These are phyloP conservation scores for Arthroderma sp. DNA, from an alignment of 2,329 filamentous ascomycete genomes.

Conservation along the genomic window DNA sequence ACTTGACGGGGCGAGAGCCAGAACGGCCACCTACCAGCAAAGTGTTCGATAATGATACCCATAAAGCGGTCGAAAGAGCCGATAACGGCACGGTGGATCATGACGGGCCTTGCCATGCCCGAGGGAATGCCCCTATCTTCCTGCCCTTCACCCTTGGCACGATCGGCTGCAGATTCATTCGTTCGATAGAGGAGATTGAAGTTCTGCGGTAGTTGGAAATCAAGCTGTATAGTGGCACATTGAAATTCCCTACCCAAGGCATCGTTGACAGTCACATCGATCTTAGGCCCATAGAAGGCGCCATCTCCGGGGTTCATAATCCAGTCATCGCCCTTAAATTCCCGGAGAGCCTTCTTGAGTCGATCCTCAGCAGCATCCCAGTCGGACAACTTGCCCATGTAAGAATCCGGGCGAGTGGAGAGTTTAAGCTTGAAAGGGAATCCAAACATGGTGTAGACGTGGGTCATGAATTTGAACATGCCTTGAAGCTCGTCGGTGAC, in stretches of 20 bases:
- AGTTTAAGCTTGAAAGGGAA: constrained; percentile 91
- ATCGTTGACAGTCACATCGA: constrained; percentile 89
- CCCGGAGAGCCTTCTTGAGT: constrained; percentile 63
- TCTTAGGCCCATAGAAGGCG: constrained; percentile 97
- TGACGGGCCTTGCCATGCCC: constrained; percentile 37
- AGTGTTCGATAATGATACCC: constrained; percentile 38
- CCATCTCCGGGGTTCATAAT: constrained; percentile 88
- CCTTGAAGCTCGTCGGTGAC: constrained; percentile 61
- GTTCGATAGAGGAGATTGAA: constrained; percentile 83
- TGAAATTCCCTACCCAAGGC: constrained; percentile 73
- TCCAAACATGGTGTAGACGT: constrained; percentile 69
- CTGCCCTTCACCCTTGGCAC: constrained; percentile 19
- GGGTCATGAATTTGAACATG: constrained; percentile 74
- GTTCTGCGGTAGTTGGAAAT: constrained; percentile 73
- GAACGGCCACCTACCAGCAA: constrained; percentile 40
- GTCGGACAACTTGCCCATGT: constrained; percentile 68
- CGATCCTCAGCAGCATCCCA: constrained; percentile 82
- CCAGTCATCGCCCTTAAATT: constrained; percentile 67
- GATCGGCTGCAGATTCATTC: constrained; percentile 42
- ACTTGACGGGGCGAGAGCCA: constrained; percentile 40
- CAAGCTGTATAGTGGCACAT: constrained; percentile 87
- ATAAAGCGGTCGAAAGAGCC: constrained; percentile 40
- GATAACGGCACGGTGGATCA: constrained; percentile 39
- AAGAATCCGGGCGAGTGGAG: constrained; percentile 81
- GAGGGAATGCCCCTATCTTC: constrained; percentile 24